Conservation (phyloP, 225 moss, liverwort and hornwort genomes). For the Physcomitrellopsis africana region DNA sequence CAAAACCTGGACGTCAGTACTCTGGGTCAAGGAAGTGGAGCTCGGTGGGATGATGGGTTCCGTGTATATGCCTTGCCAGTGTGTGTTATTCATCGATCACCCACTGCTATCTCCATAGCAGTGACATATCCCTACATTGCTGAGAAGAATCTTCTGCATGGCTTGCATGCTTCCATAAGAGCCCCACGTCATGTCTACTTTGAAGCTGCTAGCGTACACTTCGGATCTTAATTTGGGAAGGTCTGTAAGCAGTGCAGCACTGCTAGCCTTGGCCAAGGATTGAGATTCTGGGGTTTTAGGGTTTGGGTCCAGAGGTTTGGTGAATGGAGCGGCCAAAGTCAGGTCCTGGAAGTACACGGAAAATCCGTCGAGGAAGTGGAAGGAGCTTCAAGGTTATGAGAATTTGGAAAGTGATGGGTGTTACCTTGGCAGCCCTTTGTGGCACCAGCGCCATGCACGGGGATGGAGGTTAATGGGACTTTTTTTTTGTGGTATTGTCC, state of each 20-base stretch:
- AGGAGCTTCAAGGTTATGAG: conserved; percentile 75
- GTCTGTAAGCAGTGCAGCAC: neutral
- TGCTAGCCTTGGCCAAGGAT: too few relatives aligned
- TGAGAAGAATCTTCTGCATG: too few relatives aligned
- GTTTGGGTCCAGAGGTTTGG: neutral
- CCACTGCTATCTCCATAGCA: too few relatives aligned
- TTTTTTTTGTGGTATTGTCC: conserved; percentile 74
- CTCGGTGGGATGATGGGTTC: too few relatives aligned
- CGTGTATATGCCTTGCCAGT: too few relatives aligned
- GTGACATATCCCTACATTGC: too few relatives aligned
- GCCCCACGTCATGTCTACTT: neutral
- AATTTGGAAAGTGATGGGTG: conserved; percentile 49
- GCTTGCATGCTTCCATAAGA: too few relatives aligned
- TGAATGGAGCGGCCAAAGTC: neutral
- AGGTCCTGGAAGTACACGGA: conserved; percentile 36
- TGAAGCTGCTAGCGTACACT: too few relatives aligned
- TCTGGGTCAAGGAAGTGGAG: too few relatives aligned
- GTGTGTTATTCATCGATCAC: too few relatives aligned
- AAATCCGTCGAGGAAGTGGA: conserved; percentile 43
- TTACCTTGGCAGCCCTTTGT: conserved; percentile 78
- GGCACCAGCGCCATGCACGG: conserved; percentile 53
- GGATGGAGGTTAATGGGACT: conserved; percentile 52
- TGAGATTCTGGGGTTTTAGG: conserved; percentile 5
- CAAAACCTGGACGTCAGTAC: too few relatives aligned
- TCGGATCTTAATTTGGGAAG: too few relatives aligned